Evolutionary conservation across 2,329 filamentous ascomycete species (phyloP).

Genomic region (Diaporthe sp.): DNA sequence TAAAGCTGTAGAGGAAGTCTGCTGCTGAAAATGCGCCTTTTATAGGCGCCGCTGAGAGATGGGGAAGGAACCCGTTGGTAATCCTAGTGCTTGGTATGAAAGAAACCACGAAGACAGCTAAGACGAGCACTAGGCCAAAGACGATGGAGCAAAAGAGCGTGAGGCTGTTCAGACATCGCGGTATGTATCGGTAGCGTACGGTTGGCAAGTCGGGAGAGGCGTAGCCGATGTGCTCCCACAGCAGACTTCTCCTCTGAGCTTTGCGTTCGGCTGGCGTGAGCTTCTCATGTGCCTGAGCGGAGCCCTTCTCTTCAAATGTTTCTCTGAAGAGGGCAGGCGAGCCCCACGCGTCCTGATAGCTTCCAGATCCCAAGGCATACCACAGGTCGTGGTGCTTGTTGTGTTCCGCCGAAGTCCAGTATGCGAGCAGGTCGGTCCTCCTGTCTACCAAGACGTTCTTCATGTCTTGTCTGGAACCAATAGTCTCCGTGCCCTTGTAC

Average conservation of each 20-base stretch:
- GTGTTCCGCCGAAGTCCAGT: conserved; percentile 80
- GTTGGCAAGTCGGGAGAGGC: conserved; percentile 64
- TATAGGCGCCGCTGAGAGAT: conserved; percentile 72
- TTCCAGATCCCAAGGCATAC: conserved; percentile 76
- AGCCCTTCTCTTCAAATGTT: conserved; percentile 30
- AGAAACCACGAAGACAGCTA: conserved; percentile 82
- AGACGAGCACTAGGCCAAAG: conserved; percentile 71
- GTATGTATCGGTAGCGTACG: conserved; percentile 77
- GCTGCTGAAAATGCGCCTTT: conserved; percentile 82
- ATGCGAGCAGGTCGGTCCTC: conserved; percentile 82
- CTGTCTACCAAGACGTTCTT: conserved; percentile 66
- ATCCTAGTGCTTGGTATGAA: conserved; percentile 80
- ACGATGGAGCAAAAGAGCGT: conserved; percentile 77
- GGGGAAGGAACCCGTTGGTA: conserved; percentile 78
- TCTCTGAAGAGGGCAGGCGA: conserved; percentile 34
- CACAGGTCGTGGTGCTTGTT: conserved; percentile 74
- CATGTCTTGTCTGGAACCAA: conserved; percentile 66
- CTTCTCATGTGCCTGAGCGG: conserved; percentile 27
- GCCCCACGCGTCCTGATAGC: conserved; percentile 41
- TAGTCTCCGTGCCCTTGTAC: conserved; percentile 78
- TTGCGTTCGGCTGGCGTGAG: conserved; percentile 42
- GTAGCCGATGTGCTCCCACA: conserved; percentile 47
- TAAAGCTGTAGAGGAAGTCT: conserved; percentile 88
- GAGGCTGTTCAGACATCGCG: conserved; percentile 80
- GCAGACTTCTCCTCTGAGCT: conserved; percentile 35